Base-by-base conservation (phyloP, 352 stramenopile genomes). In the Hyaloperonospora brassicae region DNA sequence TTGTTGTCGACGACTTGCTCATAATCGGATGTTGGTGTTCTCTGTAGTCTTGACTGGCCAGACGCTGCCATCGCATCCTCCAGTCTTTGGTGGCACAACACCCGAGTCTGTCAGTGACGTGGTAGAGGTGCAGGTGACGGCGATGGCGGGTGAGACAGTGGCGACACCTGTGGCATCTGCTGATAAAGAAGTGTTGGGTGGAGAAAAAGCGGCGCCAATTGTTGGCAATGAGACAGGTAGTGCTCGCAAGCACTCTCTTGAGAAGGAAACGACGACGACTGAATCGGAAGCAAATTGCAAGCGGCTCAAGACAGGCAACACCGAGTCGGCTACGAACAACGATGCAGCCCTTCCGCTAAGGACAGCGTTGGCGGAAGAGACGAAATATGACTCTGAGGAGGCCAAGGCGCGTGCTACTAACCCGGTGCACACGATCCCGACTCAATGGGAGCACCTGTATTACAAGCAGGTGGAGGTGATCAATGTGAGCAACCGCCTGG, bases 391-490 rank as follows among this genome's bases (percentile, higher is more conserved):
- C 17, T 66, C 64, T 1, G 51, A 64, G 31, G 68, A 80, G 17
- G 66, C 55, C 13, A 70, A 61, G 36, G 50, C 55, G 21, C 57
- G 51, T 31, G 71, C 57, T 6, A 76, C 58, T 10, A 79, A 87
- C 53, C 79, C 74, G 25, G 82, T 68, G 22, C 79, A 81, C 52
- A 80, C 79, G 5, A 70, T 86, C 25, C 79, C 79, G 17, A 86
- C 76, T 30, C 79, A 82, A 36, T 89, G 79, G 79, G 79, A 86
- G 17, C 70, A 86, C 27, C 60, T 86, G 25, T 79, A 87, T 48
- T 81, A 74, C 47, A 68, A 81, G 30, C 46, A 65, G 17, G 79
- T 90, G 14, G 64, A 84, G 40, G 62, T 86, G 8, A 82, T 90
- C 57, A 72, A 90, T 55, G 66, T 90, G 17, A 72, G 77, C 51